phyloP scores from a whole-genome alignment of 78 protist genomes.

The Bigelowiella natans region DNA sequence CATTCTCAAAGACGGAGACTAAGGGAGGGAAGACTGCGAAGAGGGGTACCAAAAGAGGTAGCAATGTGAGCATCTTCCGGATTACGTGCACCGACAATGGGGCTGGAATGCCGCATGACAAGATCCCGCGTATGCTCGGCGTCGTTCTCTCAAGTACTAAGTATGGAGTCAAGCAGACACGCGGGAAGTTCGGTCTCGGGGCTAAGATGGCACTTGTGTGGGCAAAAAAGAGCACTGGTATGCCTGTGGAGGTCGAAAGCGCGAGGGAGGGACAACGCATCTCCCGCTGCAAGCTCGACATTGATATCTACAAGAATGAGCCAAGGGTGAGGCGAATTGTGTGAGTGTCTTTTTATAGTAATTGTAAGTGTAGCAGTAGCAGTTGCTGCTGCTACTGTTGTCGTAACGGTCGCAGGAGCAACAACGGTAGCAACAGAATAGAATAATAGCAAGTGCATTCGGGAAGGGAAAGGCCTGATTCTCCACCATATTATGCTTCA shows the following conservation, averaged over 20 bases:
- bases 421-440: too few species aligned
- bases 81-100: slow-evolving; percentile 41
- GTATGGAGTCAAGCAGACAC: slow-evolving; percentile 39
- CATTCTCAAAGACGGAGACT: not conserved
- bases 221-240: slow-evolving; percentile 43
- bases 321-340: slow-evolving; percentile 28
- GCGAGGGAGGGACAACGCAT: not conserved
- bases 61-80: not conserved
- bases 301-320: slow-evolving; percentile 39
- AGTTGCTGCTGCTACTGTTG: too few species aligned
- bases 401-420: too few species aligned
- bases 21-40: not conserved
- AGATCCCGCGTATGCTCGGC: slow-evolving; percentile 48
- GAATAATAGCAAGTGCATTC: too few species aligned
- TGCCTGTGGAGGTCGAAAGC: slow-evolving; percentile 28
- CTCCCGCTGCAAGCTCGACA: slow-evolving; percentile 37
- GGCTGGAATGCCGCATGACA: slow-evolving; percentile 37
- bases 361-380: too few species aligned
- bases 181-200: slow-evolving; percentile 56
- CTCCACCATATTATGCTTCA: too few species aligned
- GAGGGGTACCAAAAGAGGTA: not conserved
- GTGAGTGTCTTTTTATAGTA: too few species aligned
- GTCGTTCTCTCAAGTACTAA: slow-evolving; percentile 22
- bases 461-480: too few species aligned
- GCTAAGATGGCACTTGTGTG: slow-evolving; percentile 55